phyloP scores from a whole-genome alignment of 106 monocot species.

The Dioscorea alata region DNA sequence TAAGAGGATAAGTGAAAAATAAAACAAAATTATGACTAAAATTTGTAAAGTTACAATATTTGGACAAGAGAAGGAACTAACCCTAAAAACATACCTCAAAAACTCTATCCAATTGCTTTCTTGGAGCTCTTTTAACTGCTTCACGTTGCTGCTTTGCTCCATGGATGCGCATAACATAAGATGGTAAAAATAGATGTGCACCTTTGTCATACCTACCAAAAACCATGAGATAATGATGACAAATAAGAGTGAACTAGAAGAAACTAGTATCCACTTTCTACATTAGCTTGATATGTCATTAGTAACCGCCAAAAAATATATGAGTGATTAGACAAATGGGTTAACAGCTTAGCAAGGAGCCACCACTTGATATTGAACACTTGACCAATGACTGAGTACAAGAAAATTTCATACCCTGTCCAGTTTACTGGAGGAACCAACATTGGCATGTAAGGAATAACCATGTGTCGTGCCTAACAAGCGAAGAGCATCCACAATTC shows the following conservation, averaged over 20 bases:
- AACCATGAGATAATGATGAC: not conserved
- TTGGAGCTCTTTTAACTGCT: slow-evolving; percentile 71
- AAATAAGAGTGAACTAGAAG: not conserved
- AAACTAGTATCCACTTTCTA: no score
- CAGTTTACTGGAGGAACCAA: slow-evolving; percentile 82
- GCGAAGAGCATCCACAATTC: not conserved
- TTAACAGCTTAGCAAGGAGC: no score
- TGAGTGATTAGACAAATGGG: no score
- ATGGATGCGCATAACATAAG: slow-evolving; percentile 85
- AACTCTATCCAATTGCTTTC: slow-evolving; percentile 59
- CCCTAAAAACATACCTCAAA: slow-evolving; percentile 53
- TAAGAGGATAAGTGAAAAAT: no score
- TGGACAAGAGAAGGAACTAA: no score
- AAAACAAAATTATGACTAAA: no score
- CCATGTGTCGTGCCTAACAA: slow-evolving; percentile 86
- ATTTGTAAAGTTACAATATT: no score
- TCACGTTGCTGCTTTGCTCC: slow-evolving; percentile 82
- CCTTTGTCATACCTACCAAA: slow-evolving; percentile 86
- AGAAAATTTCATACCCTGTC: slow-evolving; percentile 56
- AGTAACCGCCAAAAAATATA: no score
- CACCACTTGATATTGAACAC: not conserved
- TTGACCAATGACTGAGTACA: not conserved
- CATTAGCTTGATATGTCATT: no score
- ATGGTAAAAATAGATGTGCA: slow-evolving; percentile 84
- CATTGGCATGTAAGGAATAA: slow-evolving; percentile 98